phyloP scores from a whole-genome alignment of 208 protist species.

The Leishmania lainsoni region DNA sequence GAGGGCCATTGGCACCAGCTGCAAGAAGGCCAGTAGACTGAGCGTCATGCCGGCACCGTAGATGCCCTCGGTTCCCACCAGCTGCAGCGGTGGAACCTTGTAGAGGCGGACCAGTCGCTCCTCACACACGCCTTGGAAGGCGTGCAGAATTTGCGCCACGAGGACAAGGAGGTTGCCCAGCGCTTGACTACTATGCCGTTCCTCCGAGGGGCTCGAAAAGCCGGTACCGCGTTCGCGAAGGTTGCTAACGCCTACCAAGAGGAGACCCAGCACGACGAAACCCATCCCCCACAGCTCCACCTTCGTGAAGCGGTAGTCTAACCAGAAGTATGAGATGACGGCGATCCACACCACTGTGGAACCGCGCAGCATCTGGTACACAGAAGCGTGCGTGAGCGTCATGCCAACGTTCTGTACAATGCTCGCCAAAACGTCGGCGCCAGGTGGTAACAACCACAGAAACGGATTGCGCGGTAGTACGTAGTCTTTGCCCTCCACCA shows the following conservation, averaged over 20 bases:
- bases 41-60: constrained; percentile 78
- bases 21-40: constrained; percentile 70
- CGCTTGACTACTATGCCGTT: constrained; percentile 31
- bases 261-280: constrained; percentile 59
- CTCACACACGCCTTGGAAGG: constrained; percentile 90
- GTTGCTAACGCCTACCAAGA: constrained; percentile 70
- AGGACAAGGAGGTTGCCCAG: constrained; percentile 88
- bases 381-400: constrained; percentile 85
- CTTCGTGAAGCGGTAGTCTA: constrained; percentile 64
- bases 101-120: constrained; percentile 81
- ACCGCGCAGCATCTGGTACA: constrained; percentile 94
- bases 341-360: constrained; percentile 89
- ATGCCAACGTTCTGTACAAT: constrained; percentile 91
- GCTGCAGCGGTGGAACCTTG: constrained; percentile 70
- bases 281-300: constrained; percentile 72
- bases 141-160: constrained; percentile 84
- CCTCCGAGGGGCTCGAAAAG: not conserved
- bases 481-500: constrained; percentile 44
- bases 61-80: constrained; percentile 92
- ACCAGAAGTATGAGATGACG: constrained; percentile 83
- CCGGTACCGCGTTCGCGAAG: constrained; percentile 15
- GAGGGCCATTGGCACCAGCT: constrained; percentile 57
- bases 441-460: constrained; percentile 67
- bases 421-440: constrained; percentile 82
- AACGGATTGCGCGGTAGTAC: constrained; percentile 51